Evolutionary conservation across 768 basidiomycete species (phyloP).

Genomic region (Pleurotus tuber-regium): DNA sequence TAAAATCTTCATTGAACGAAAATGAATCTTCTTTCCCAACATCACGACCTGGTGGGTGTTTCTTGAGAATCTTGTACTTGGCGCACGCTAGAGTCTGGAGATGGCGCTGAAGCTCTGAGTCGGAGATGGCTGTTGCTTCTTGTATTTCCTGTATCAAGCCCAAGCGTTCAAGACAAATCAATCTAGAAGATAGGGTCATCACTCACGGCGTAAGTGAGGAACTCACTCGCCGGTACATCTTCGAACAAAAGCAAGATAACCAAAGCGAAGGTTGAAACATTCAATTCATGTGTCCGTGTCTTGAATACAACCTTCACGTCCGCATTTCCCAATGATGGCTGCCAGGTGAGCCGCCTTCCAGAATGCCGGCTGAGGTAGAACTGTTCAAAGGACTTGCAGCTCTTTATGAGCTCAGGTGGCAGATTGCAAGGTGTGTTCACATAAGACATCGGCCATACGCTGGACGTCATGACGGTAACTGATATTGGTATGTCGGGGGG

Average conservation of each 20-base stretch:
- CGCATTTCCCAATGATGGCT: constrained; percentile 83
- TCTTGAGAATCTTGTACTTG: constrained; percentile 89
- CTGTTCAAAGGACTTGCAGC: constrained; percentile 77
- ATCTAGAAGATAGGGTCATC: neutral
- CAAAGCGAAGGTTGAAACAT: constrained; percentile 86
- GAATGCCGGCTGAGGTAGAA: constrained; percentile 90
- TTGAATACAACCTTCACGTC: constrained; percentile 88
- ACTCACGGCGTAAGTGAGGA: constrained; percentile 74
- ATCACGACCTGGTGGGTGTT: constrained; percentile 86
- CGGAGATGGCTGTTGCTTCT: constrained; percentile 68
- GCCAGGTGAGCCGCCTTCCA: constrained; percentile 90
- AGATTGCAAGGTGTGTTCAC: constrained; percentile 64
- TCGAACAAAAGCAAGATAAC: constrained; percentile 90
- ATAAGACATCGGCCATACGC: constrained; percentile 90
- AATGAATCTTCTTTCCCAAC: constrained; percentile 76
- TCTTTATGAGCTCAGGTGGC: constrained; percentile 58
- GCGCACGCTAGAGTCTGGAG: constrained; percentile 95
- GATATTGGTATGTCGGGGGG: constrained; percentile 74
- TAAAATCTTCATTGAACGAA: constrained; percentile 84
- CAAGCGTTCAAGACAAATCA: constrained; percentile 1
- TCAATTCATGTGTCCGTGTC: constrained; percentile 78
- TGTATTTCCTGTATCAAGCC: constrained; percentile 70
- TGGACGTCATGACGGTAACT: constrained; percentile 93
- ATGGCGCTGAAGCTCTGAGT: constrained; percentile 82
- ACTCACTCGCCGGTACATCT: constrained; percentile 60